A percentile compares a stretch with the other conserved stretches of the same genome.
Evolutionary conservation across 768 basidiomycete species (phyloP).

Genomic region (Pulveroboletus sp.): DNA sequence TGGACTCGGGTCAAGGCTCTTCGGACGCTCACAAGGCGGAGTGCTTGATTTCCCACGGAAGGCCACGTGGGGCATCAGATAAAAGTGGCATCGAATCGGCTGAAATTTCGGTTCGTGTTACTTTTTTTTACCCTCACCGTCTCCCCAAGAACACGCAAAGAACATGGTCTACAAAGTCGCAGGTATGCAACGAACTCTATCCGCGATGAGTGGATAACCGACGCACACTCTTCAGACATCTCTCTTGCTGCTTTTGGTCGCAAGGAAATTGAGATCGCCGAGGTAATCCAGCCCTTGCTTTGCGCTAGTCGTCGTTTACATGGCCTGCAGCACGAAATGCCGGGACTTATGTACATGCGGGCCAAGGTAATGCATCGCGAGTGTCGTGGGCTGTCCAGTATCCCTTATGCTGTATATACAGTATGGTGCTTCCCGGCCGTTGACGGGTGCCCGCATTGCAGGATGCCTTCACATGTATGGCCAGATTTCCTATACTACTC

Average conservation of each 20-base stretch:
- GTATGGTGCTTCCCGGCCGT: constrained; percentile 77
- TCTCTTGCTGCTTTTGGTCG: constrained; percentile 99
- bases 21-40: constrained; percentile 9
- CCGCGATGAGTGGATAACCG: background rate
- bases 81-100: constrained; percentile 26
- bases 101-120: constrained; percentile 14
- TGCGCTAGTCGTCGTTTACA: constrained; percentile 11
- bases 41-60: constrained; percentile 22
- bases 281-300: constrained; percentile 49
- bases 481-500: background rate
- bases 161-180: constrained; percentile 88
- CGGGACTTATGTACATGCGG: constrained; percentile 91
- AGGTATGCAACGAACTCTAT: constrained; percentile 40
- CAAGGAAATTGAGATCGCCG: constrained; percentile 99
- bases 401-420: constrained; percentile 31
- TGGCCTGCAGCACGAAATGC: constrained; percentile 75
- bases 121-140: constrained; percentile 24
- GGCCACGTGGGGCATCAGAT: constrained; percentile 29
- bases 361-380: constrained; percentile 54
- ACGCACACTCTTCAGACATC: constrained; percentile 49
- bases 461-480: constrained; percentile 95
- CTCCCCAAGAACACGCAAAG: constrained; percentile 15
- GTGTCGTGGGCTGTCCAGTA: constrained; percentile 2
- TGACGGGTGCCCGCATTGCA: constrained; percentile 93
- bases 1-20: background rate